Evolutionary conservation across 805 yeast species (phyloP), one percentile per base, ranked within the genome.

Genomic region (Metschnikowia continentalis): DNA sequence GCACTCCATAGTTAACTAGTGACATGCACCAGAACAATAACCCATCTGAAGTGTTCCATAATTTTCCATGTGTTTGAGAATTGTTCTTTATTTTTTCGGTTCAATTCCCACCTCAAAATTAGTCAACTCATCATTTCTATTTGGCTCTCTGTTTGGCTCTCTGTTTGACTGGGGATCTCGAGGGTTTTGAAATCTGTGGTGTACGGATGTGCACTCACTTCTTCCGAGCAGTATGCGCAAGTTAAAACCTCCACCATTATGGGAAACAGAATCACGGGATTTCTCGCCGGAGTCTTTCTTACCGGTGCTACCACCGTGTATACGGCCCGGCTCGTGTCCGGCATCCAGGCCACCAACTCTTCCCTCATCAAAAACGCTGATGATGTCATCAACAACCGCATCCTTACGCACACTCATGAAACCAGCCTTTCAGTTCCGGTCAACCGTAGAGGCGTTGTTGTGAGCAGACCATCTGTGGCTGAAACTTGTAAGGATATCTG

Each of bases 401-500:
- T 83, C 42, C 75, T 79, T 47, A 67, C 78, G 13, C 72, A 79
- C 32, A 69, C 72, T 33, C 79, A 78, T 54, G 67, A 77, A 26
- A 61, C 72, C 6, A 69, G 75, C 48, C 76, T 77, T 32, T 62
- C 72, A 42, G 62, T 71, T 19, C 81, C 81, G 51, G 66, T 72
- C 51, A 69, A 76, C 30, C 62, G 63, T 32, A 62, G 63, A 32
- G 54, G 55, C 13, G 48, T 51, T 35, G 40, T 52, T 35, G 57
- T 60, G 26, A 51, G 54, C 20, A 75, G 87, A 32, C 67, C 72
- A 10, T 64, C 69, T 22, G 54, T 81, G 32, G 61, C 61, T 8
- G 90, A 88, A 65, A 84, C 90, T 0, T 72, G 79, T 53, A 86
- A 83, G 57, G 95, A 88, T 61, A 74, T 87, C 39, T 88, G 96